Conservation (phyloP, 352 stramenopile genomes). For the Phytophthora pini region DNA sequence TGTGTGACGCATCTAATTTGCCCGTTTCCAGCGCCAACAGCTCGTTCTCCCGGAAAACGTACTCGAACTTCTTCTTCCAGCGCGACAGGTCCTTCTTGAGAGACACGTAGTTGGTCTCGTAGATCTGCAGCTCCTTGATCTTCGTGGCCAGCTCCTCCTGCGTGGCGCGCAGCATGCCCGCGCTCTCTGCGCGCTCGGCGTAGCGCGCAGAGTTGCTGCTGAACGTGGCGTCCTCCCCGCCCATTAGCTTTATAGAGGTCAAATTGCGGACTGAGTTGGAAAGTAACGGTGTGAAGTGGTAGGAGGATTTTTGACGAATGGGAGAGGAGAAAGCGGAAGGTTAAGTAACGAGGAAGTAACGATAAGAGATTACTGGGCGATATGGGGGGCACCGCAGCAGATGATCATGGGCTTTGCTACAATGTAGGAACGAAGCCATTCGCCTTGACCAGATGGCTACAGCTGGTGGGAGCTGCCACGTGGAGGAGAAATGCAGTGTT, state of each 20-base stretch:
- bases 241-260: background rate
- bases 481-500: background rate
- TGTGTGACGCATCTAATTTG: conserved; percentile 85
- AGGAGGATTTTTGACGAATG: background rate
- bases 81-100: conserved; percentile 79
- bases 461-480: background rate
- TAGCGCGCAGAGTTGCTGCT: conserved; percentile 76
- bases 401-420: background rate
- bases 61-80: conserved; percentile 92
- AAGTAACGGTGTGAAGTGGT: conserved; percentile 17
- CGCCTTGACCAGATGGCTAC: conserved; percentile 4
- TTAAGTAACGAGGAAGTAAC: too few species aligned
- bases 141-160: conserved; percentile 84
- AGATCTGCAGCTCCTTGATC: conserved; percentile 83
- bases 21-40: conserved; percentile 82
- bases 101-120: conserved; percentile 80
- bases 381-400: background rate
- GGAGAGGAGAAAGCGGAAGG: background rate
- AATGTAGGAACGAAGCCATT: background rate
- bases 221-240: conserved; percentile 40
- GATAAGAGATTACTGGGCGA: too few species aligned
- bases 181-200: conserved; percentile 61
- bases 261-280: conserved; percentile 1
- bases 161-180: conserved; percentile 73
- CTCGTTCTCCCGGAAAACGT: conserved; percentile 88